phyloP scores from a whole-genome alignment of 2,329 filamentous ascomycete genomes.

The Phyllosticta paracitricarpa region DNA sequence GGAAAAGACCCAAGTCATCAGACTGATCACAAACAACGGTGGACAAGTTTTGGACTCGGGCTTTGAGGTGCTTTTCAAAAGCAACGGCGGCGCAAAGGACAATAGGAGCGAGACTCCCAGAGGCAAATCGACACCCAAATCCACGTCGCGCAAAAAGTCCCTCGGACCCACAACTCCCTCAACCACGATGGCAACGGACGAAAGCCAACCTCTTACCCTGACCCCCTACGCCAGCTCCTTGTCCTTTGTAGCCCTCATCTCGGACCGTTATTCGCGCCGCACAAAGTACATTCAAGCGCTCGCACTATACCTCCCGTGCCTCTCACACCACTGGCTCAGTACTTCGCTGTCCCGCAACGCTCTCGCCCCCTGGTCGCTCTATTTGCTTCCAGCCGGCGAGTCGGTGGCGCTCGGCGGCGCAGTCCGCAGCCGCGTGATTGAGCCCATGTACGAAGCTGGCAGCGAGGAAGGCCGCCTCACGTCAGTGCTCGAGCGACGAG shows the following conservation, averaged over 20 bases:
- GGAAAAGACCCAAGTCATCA: conserved; percentile 48
- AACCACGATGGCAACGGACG: not conserved
- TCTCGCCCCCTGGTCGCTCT: conserved; percentile 66
- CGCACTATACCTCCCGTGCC: conserved; percentile 76
- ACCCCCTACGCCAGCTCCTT: conserved; percentile 42
- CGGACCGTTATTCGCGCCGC: conserved; percentile 75
- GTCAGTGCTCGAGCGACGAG: conserved; percentile 31
- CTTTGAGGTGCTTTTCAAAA: conserved; percentile 71
- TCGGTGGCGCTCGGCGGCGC: conserved; percentile 68
- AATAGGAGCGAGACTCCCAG: conserved; percentile 9
- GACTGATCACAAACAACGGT: conserved; percentile 58
- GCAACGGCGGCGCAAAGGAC: conserved; percentile 21
- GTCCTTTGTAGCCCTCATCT: conserved; percentile 77
- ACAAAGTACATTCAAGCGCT: conserved; percentile 92
- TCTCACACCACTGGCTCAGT: conserved; percentile 72
- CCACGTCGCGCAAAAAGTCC: not conserved
- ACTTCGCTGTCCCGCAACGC: conserved; percentile 54
- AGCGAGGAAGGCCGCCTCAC: conserved; percentile 31
- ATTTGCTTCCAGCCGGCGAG: conserved; percentile 76
- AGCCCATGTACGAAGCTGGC: conserved; percentile 46
- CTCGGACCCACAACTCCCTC: not conserved
- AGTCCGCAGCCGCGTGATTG: conserved; percentile 62
- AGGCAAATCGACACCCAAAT: conserved; percentile 1
- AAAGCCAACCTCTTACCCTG: conserved; percentile 39
- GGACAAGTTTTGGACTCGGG: conserved; percentile 62